Evolutionary conservation across 805 yeast genomes (phyloP), one percentile per base, ranked within the genome.

Genomic region (Candida awuae): DNA sequence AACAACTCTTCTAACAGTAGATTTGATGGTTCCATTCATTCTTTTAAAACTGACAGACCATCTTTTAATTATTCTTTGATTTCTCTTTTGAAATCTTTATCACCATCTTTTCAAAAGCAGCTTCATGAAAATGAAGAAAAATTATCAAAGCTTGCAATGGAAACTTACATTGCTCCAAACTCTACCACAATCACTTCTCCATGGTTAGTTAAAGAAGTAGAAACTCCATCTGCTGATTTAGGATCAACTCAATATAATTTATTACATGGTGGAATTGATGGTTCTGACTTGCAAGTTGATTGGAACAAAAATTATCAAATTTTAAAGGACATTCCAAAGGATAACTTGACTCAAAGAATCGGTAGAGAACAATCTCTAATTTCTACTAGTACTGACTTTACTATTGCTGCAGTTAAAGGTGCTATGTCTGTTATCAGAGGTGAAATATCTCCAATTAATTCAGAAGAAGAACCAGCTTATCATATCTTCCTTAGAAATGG

Each of bases 221-320:
- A 33, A 14, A 14, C 33, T 5, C 36, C 46, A 23, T 28, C 36
- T 17, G 75, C 86, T 5, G 94, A 84, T 52, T 52, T 71, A 35
- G 72, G 77, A 18, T 68, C 80, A 47, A 59, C 78, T 25, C 92
- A 83, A 62, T 63, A 69, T 37, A 73, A 61, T 45, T 65, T 66
- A 35, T 62, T 77, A 32, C 51, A 61, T 31, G 71, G 73, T 46
- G 84, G 84, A 28, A 67, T 70, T 18, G 82, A 76, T 47, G 82
- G 79, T 30, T 70, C 73, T 21, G 79, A 72, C 35, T 56, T 63
- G 16, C 60, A 64, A 30, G 80, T 80, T 52, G 95, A 90, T 52
- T 88, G 94, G 84, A 87, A 87, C 58, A 95, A 83, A 48, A 97
- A 92, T 51, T 77, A 77, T 54, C 97, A 92, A 65, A 70, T 85